A percentile compares a stretch with the other conserved stretches of the same genome.
Conservation (phyloP, 139 green algal species). For the Chlorella sp. region DNA sequence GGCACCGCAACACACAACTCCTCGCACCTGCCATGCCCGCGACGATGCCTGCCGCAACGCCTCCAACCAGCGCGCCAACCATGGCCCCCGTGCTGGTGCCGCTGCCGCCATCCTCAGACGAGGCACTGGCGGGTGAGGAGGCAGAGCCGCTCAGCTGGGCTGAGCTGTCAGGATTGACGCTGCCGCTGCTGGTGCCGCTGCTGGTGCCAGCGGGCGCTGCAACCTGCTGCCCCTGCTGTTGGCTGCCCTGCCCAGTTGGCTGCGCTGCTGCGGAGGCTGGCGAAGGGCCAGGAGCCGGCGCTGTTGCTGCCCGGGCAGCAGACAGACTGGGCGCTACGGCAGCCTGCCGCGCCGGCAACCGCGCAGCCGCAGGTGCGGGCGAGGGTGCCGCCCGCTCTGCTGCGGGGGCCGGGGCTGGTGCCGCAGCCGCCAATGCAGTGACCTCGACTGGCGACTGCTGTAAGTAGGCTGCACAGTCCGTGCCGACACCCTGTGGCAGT, state of each 20-base stretch:
- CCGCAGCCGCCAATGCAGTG: background rate
- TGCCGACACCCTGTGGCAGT: background rate
- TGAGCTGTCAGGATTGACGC: background rate
- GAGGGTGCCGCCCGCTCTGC: background rate
- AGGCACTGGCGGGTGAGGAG: background rate
- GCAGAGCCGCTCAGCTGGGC: background rate
- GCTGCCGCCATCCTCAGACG: background rate
- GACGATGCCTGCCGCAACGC: background rate
- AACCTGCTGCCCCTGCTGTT: too few species aligned
- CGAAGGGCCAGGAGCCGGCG: background rate
- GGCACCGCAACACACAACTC: background rate
- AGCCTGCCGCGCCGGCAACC: background rate
- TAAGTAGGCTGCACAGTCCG: background rate
- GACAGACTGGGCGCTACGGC: background rate
- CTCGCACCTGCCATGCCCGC: background rate
- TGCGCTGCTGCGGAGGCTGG: too few species aligned
- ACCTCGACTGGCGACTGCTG: background rate
- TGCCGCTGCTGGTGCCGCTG: too few species aligned
- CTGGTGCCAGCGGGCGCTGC: too few species aligned
- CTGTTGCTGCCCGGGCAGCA: background rate
- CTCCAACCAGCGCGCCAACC: background rate
- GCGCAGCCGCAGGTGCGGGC: background rate
- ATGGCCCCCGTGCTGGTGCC: background rate
- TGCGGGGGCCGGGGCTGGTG: background rate
- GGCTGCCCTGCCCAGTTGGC: too few species aligned